A percentile compares a stretch with the other conserved stretches of the same genome.
phyloP scores from a whole-genome alignment of 1,139 yeast genomes.

The Suhomyces kunorum region DNA sequence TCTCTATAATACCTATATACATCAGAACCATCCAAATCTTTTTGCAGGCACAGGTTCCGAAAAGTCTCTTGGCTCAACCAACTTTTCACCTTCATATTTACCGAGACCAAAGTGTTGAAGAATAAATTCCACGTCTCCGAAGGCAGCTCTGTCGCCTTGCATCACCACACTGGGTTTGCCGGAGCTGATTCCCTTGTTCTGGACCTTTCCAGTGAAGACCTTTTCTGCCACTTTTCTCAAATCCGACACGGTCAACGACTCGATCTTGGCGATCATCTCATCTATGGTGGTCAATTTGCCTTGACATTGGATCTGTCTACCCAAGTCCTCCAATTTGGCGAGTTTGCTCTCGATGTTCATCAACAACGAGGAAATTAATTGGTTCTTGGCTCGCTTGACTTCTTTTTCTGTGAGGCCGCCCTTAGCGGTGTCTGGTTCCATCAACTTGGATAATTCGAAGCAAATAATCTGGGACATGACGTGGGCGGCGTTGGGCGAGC shows the following conservation, averaged over 20 bases:
- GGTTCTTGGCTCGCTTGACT: conserved; percentile 88
- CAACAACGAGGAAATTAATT: conserved; percentile 80
- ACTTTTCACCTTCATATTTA: conserved; percentile 26
- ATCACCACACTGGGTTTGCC: conserved; percentile 81
- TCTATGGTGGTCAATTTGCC: conserved; percentile 74
- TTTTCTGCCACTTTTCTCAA: conserved; percentile 73
- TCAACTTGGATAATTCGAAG: conserved; percentile 66
- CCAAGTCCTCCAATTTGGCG: conserved; percentile 91
- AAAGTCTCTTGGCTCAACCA: conserved; percentile 34
- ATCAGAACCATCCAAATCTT: conserved; percentile 26
- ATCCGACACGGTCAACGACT: conserved; percentile 63
- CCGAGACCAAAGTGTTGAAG: conserved; percentile 78
- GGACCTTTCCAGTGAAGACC: conserved; percentile 67
- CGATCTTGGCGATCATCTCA: conserved; percentile 83
- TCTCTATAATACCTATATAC: conserved; percentile 6
- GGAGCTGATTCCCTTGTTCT: conserved; percentile 49
- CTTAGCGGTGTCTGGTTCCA: conserved; percentile 54
- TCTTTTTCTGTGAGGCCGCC: conserved; percentile 70
- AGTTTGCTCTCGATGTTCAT: conserved; percentile 93
- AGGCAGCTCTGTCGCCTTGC: conserved; percentile 82
- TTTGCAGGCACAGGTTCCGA: conserved; percentile 15
- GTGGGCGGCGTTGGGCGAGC: conserved; percentile 83
- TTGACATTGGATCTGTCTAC: conserved; percentile 89
- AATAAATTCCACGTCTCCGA: conserved; percentile 78
- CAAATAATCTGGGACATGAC: conserved; percentile 80